Percentiles rank a stretch among this genome's conserved stretches.
These are phyloP conservation scores for Vitis hybrid DNA, from an alignment of 177 flowering plant species.

Conservation along the genomic window DNA sequence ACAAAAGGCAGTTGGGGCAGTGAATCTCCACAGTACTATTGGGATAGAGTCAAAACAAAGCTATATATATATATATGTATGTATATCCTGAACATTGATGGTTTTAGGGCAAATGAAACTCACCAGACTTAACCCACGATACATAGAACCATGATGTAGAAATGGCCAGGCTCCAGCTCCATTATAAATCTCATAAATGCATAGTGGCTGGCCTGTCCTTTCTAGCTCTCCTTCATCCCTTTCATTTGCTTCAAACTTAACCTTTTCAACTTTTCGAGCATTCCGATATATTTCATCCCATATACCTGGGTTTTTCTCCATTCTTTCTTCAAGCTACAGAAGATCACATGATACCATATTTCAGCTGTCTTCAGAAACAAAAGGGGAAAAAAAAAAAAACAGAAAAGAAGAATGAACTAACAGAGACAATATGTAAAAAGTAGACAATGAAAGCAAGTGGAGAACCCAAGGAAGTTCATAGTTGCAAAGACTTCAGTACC, in stretches of 20 bases:
- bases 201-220: slow-evolving; percentile 86
- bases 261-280: slow-evolving; percentile 82
- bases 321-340: slow-evolving; percentile 80
- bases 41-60: no score
- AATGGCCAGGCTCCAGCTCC: slow-evolving; percentile 94
- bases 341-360: slow-evolving; percentile 4
- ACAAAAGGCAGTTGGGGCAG: no score
- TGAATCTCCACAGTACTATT: no score
- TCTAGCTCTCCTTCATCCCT: slow-evolving; percentile 99
- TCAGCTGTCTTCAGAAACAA: slow-evolving; percentile 10
- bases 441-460: no score
- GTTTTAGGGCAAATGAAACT: slow-evolving; percentile 29
- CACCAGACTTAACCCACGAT: slow-evolving; percentile 97
- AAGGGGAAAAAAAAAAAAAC: not conserved
- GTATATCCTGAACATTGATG: no score
- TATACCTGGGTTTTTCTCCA: slow-evolving; percentile 53
- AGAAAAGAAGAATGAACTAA: not conserved
- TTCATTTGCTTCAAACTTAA: slow-evolving; percentile 81
- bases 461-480: no score
- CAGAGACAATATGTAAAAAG: no score
- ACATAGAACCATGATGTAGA: slow-evolving; percentile 90
- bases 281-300: slow-evolving; percentile 92
- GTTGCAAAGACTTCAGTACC: slow-evolving; percentile 34
- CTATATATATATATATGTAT: no score
- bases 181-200: slow-evolving; percentile 87